Conservation (phyloP, 306 rosid genomes). For the Macrotyloma uniflorum region DNA sequence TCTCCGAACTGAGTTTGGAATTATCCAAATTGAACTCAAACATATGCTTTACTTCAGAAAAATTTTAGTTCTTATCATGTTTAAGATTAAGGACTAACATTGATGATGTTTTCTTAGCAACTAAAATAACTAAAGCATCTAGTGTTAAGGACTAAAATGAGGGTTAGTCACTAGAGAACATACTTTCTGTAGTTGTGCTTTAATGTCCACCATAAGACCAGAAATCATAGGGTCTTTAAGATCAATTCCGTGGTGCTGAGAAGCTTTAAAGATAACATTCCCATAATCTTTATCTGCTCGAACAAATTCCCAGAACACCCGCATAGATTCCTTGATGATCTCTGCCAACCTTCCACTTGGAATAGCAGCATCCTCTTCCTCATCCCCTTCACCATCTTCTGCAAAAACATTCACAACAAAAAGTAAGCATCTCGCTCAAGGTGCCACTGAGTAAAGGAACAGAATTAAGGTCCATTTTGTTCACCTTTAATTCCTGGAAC, state of each 20-base stretch:
- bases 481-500: constrained; percentile 79
- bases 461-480: background rate
- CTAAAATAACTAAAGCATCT: background rate
- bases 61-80: background rate
- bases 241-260: constrained; percentile 45
- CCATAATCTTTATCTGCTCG: constrained; percentile 64
- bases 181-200: constrained; percentile 70
- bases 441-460: background rate
- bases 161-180: background rate
- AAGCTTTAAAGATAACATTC: constrained; percentile 38
- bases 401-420: background rate
- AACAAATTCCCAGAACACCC: constrained; percentile 67
- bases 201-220: constrained; percentile 46
- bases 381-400: constrained; percentile 64
- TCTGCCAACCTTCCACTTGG: constrained; percentile 48
- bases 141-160: background rate
- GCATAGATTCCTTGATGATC: constrained; percentile 70
- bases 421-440: background rate
- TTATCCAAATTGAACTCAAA: no score
- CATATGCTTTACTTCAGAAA: background rate
- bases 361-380: constrained; percentile 49
- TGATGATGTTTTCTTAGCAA: background rate
- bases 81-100: background rate
- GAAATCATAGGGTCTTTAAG: constrained; percentile 53
- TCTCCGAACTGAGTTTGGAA: no score